Conservation (phyloP, 1,139 yeast species). For the Debaryomyces psychrophilus region DNA sequence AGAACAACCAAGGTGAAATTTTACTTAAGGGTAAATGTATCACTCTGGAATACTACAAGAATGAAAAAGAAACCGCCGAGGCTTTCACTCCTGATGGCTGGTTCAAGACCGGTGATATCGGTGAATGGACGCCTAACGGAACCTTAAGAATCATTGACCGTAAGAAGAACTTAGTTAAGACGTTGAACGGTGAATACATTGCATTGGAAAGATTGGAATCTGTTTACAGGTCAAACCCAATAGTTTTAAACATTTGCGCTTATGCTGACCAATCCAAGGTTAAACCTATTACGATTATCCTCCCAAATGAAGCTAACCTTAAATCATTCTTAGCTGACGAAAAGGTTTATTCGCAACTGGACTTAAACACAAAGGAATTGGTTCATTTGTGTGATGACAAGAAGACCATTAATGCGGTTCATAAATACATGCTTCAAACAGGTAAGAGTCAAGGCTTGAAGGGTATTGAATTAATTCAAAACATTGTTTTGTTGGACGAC, state of each 20-base stretch:
- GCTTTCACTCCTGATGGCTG: conserved; percentile 87
- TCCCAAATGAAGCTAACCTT: conserved; percentile 75
- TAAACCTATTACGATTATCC: conserved; percentile 89
- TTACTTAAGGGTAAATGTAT: conserved; percentile 77
- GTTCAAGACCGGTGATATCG: conserved; percentile 98
- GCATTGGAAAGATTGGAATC: conserved; percentile 93
- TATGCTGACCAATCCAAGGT: conserved; percentile 87
- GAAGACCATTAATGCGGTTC: conserved; percentile 58
- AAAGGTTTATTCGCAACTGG: conserved; percentile 48
- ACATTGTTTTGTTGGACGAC: conserved; percentile 76
- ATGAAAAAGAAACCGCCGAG: conserved; percentile 75
- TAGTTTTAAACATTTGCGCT: conserved; percentile 82
- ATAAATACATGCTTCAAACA: conserved; percentile 64
- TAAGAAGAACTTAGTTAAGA: conserved; percentile 94
- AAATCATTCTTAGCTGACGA: conserved; percentile 58
- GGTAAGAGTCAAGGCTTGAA: conserved; percentile 80
- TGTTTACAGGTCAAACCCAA: conserved; percentile 78
- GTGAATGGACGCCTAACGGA: conserved; percentile 87
- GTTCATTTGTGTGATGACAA: conserved; percentile 53
- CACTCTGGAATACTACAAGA: conserved; percentile 76
- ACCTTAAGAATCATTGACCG: conserved; percentile 86
- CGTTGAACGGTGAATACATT: conserved; percentile 95
- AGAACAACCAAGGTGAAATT: conserved; percentile 92
- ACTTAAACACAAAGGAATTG: conserved; percentile 55
- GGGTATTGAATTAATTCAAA: conserved; percentile 85